Conservation (phyloP, 306 rosid genomes). For the Quillaja saponaria region DNA sequence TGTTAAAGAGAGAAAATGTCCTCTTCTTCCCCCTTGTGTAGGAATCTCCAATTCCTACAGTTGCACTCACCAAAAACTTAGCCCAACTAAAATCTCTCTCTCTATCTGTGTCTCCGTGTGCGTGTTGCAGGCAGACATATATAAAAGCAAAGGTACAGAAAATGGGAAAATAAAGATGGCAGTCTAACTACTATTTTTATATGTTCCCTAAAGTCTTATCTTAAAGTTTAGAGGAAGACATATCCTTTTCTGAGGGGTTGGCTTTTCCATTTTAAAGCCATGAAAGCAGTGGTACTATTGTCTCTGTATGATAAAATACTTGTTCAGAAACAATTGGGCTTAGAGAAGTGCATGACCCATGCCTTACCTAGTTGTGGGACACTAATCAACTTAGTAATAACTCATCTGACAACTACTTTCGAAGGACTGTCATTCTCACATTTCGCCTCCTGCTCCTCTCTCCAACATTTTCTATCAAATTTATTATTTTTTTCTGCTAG, state of each 20-base stretch:
- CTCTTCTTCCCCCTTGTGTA: constrained; percentile 46
- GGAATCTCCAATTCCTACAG: constrained; percentile 40
- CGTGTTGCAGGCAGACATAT: constrained; percentile 24
- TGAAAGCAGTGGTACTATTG: constrained; percentile 50
- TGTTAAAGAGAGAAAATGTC: constrained; percentile 44
- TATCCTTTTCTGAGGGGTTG: constrained; percentile 58
- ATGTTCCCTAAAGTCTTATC: constrained; percentile 48
- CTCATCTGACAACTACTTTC: constrained; percentile 31
- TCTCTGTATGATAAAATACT: constrained; percentile 39
- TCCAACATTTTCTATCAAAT: not conserved
- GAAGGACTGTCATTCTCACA: constrained; percentile 27
- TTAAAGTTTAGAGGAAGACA: constrained; percentile 46
- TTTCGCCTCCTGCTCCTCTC: constrained; percentile 9
- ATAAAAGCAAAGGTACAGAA: constrained; percentile 55
- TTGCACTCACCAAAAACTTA: constrained; percentile 38
- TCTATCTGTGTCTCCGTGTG: constrained; percentile 1
- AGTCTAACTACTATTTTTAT: constrained; percentile 65
- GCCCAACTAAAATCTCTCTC: constrained; percentile 41
- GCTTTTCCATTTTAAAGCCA: constrained; percentile 56
- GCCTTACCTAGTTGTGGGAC: constrained; percentile 52
- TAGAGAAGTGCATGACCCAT: constrained; percentile 40
- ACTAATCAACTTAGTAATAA: constrained; percentile 39
- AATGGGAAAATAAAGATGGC: constrained; percentile 56
- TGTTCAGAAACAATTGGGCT: constrained; percentile 34
- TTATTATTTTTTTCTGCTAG: not conserved